A percentile compares a stretch with the other conserved stretches of the same genome.
These are phyloP conservation scores for Ceratocystis huliohia DNA, from an alignment of 2,329 filamentous ascomycete species.

Conservation along the genomic window DNA sequence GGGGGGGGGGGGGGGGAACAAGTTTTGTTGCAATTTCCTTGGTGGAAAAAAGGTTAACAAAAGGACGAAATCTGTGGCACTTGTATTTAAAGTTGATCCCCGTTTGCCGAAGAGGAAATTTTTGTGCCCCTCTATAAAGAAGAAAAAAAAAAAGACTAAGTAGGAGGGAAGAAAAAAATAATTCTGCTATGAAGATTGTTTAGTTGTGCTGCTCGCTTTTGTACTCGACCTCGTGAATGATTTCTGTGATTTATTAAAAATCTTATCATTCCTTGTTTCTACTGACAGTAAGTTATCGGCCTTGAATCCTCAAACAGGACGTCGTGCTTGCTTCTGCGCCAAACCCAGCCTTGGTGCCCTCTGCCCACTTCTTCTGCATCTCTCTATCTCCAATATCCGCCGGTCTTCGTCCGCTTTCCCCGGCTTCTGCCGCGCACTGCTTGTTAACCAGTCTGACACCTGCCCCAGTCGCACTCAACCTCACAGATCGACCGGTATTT, in stretches of 20 bases:
- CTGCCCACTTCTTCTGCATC: not conserved
- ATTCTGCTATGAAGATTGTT: not conserved
- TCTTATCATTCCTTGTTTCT: not conserved
- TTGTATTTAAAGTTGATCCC: not conserved
- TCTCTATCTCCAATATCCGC: not conserved
- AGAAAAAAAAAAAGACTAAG: not conserved
- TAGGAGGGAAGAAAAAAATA: not conserved
- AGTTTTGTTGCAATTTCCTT: not conserved
- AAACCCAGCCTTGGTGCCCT: not conserved
- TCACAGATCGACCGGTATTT: not conserved
- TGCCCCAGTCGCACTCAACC: not conserved
- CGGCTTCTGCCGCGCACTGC: slow-evolving; percentile 5
- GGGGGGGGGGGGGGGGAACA: not conserved
- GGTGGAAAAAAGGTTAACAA: not conserved
- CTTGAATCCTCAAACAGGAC: not conserved
- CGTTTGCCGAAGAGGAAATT: not conserved
- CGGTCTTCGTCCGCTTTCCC: slow-evolving; percentile 8
- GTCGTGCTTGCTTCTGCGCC: not conserved
- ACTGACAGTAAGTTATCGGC: not conserved
- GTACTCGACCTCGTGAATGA: not conserved
- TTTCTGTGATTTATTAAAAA: not conserved
- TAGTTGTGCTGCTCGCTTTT: not conserved
- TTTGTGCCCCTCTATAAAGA: not conserved
- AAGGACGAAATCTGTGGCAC: not conserved
- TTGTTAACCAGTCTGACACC: slow-evolving; percentile 3